Evolutionary conservation across 192 early-diverging fungal species (phyloP), one percentile per base, ranked within the genome.

Genomic region (Coemansia sp.): DNA sequence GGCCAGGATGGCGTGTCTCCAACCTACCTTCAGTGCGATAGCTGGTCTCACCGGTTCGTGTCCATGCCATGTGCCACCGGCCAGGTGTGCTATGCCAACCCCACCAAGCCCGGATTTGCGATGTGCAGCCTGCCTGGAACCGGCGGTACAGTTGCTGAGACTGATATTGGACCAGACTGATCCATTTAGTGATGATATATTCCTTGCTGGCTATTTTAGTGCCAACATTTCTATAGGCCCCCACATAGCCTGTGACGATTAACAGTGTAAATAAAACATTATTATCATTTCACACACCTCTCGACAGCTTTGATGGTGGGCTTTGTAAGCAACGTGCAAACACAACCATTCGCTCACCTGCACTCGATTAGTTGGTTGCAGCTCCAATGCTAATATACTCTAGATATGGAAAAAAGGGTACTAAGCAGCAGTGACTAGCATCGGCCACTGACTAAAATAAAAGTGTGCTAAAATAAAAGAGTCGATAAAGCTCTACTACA

Each of bases 111-210:
- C 12, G 70, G 67, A 11, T 69, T 63, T n/a, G 76, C 63, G 12
- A 78, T 78, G 70, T 78, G 76, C 38, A 70, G 76, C 18, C 76
- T 78, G 39, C 76, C 76, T 1, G 76, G 76, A 15, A 78, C 62
- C 34, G 76, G 76, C 55, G 76, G 70, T 27, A 27, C 27, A 27
- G 1, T 27, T 27, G 27, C 27, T 27, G 27, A 27, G 27, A 27
- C 27, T 27, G 27, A 27, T 27, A 27, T 27, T 27, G 27, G 27
- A 27, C 27, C 27, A 27, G 27, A 27, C 27, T 27, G 27, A 27
- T 27, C 27, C 27, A 27, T 27, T 27, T 27, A 27, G 27, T 1
- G 1, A 27, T 27, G 27, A 27, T 24, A 24, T 24, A 27, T 1
- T 27, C 27, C 27, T 27, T 27, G 1, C 27, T 27, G 27, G 27